Evolutionary conservation across 1,284 basidiomycete genomes (phyloP).

Genomic region (Phaffia rhodozyma): DNA sequence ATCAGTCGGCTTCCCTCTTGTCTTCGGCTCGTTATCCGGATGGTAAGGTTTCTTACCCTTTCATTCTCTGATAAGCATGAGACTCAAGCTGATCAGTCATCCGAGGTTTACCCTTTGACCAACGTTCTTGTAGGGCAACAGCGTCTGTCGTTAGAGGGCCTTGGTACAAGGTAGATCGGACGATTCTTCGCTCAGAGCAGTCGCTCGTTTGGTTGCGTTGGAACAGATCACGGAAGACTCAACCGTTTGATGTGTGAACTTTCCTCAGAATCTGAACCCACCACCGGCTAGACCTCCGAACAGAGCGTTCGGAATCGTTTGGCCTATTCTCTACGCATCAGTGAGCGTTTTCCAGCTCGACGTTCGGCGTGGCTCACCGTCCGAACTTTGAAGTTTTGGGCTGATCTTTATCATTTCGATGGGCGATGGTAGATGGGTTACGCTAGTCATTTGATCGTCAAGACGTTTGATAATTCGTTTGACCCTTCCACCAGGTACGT

Average conservation of each 20-base stretch:
- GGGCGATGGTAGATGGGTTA: conserved; percentile 48
- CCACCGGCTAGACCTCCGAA: conserved; percentile 44
- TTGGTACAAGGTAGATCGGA: conserved; percentile 48
- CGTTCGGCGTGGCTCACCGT: conserved; percentile 27
- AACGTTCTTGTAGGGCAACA: conserved; percentile 28
- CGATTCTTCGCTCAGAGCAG: not conserved
- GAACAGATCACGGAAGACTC: not conserved
- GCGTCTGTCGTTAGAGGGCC: conserved; percentile 40
- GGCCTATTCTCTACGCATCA: conserved; percentile 44
- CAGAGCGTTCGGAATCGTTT: conserved; percentile 48
- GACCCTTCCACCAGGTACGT: conserved; percentile 38
- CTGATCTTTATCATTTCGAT: conserved; percentile 27
- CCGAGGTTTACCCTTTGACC: too few species aligned
- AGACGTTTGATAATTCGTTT: conserved; percentile 43
- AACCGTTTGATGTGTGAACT: too few species aligned
- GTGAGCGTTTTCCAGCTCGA: not conserved
- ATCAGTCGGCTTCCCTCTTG: conserved; percentile 48
- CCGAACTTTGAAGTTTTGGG: conserved; percentile 22
- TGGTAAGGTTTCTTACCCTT: conserved; percentile 19
- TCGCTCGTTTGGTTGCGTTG: not conserved
- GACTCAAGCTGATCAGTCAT: too few species aligned
- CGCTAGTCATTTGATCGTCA: conserved; percentile 54
- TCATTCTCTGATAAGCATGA: too few species aligned
- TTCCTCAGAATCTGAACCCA: conserved; percentile 35
- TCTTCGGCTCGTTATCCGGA: conserved; percentile 46